Conservation (phyloP, 768 basidiomycete genomes). For the Imleria badia region DNA sequence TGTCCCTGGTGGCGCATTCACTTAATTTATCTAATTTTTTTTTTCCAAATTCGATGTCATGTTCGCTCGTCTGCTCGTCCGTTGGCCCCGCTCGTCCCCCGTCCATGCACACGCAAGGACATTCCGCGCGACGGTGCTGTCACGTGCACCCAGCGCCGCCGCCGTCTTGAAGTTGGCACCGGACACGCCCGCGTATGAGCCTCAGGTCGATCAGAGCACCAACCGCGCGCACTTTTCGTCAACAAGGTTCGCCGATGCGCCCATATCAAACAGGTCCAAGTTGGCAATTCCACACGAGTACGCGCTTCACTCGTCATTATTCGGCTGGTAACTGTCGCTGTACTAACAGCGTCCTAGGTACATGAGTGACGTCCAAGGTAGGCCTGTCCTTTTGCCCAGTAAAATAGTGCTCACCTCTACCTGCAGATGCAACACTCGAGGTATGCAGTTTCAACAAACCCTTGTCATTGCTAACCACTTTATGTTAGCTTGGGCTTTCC, state of each 20-base stretch:
- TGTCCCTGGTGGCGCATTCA: constrained; percentile 10
- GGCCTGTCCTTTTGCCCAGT: constrained; percentile 2
- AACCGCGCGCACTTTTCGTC: constrained; percentile 30
- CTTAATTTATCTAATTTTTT: not conserved
- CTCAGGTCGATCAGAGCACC: constrained; percentile 15
- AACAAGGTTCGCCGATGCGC: constrained; percentile 27
- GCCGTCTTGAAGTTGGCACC: constrained; percentile 4
- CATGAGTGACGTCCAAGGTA: constrained; percentile 50
- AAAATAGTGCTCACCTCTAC: not conserved
- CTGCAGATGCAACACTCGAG: constrained; percentile 41
- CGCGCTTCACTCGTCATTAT: constrained; percentile 14
- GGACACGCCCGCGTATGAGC: not conserved
- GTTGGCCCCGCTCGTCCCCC: constrained; percentile 19
- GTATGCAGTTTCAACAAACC: constrained; percentile 16
- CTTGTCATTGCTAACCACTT: constrained; percentile 1
- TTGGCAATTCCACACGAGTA: constrained; percentile 44
- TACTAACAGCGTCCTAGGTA: constrained; percentile 33
- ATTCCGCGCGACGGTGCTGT: constrained; percentile 13
- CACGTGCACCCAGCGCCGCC: constrained; percentile 8
- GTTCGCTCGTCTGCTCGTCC: constrained; percentile 27
- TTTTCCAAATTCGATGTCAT: not conserved
- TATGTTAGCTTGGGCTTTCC: constrained; percentile 36
- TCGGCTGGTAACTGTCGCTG: constrained; percentile 7
- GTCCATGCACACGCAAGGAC: constrained; percentile 13
- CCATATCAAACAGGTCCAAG: constrained; percentile 43